Evolutionary conservation across 176 grass and related monocot genomes (phyloP).

Genomic region (Eremochloa ophiuroides): DNA sequence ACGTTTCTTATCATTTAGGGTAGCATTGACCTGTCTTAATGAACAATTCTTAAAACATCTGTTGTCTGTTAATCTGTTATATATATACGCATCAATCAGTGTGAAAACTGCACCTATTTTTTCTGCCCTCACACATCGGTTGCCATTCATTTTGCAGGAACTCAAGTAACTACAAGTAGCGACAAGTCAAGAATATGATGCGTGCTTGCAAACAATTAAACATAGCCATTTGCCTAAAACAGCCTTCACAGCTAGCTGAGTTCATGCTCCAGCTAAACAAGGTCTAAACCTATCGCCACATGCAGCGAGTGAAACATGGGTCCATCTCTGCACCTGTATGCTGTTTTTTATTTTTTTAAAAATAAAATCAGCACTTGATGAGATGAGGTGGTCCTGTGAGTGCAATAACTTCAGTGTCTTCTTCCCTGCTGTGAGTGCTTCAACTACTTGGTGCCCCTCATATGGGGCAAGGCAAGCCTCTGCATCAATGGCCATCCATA

Average conservation of each 20-base stretch:
- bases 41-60: constrained; percentile 1
- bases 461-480: constrained; percentile 37
- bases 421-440: constrained; percentile 31
- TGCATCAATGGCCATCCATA: constrained; percentile 37
- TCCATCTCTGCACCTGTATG: constrained; percentile 28
- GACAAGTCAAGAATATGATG: background rate
- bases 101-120: constrained; percentile 23
- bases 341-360: background rate
- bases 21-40: constrained; percentile 12
- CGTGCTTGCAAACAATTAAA: background rate
- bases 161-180: background rate
- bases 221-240: background rate
- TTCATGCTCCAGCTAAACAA: constrained; percentile 10
- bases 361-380: constrained; percentile 26
- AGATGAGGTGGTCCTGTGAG: constrained; percentile 36
- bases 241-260: background rate
- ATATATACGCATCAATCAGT: constrained; percentile 11
- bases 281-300: constrained; percentile 10
- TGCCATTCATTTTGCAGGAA: background rate
- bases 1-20: background rate
- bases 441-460: constrained; percentile 48
- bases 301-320: constrained; percentile 39
- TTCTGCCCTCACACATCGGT: background rate
- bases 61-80: background rate
- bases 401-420: constrained; percentile 41